Conservation (phyloP, 805 yeast genomes). For the Nakazawaea molendinolei region DNA sequence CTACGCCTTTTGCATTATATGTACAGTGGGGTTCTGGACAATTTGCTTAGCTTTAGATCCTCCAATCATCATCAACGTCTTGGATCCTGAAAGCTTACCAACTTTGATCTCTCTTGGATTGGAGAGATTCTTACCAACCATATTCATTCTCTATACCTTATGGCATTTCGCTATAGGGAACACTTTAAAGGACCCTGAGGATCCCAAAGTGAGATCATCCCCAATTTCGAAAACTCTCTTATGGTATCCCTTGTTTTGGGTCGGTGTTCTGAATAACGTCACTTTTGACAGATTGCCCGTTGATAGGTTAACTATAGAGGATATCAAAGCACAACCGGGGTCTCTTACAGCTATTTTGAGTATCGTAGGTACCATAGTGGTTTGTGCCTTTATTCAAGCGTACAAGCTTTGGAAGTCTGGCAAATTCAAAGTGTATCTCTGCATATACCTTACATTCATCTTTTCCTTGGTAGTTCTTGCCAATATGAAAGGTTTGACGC, state of each 20-base stretch:
- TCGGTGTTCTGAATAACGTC: constrained; percentile 77
- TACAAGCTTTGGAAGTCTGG: constrained; percentile 76
- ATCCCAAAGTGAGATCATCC: constrained; percentile 21
- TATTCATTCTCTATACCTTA: constrained; percentile 62
- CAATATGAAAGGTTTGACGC: constrained; percentile 56
- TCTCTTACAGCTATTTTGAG: constrained; percentile 57
- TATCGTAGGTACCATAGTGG: constrained; percentile 38
- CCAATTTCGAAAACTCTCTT: constrained; percentile 37
- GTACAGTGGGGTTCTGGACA: constrained; percentile 78
- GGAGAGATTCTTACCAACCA: constrained; percentile 67
- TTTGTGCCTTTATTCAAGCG: constrained; percentile 67
- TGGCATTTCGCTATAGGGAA: constrained; percentile 52
- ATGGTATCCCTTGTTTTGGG: constrained; percentile 82
- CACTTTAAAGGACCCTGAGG: constrained; percentile 31
- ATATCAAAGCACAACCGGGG: constrained; percentile 71
- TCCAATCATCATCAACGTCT: constrained; percentile 54
- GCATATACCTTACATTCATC: constrained; percentile 43
- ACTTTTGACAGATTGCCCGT: constrained; percentile 87
- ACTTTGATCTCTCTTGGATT: constrained; percentile 63
- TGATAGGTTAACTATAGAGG: constrained; percentile 71
- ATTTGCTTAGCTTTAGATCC: constrained; percentile 72
- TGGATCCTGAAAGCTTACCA: constrained; percentile 46
- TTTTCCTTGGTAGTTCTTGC: constrained; percentile 38
- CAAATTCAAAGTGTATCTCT: constrained; percentile 50
- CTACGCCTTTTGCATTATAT: constrained; percentile 54